A percentile compares a stretch with the other conserved stretches of the same genome.
These are phyloP conservation scores for Petrea volubilis DNA, from an alignment of 257 asterid species.

Conservation along the genomic window DNA sequence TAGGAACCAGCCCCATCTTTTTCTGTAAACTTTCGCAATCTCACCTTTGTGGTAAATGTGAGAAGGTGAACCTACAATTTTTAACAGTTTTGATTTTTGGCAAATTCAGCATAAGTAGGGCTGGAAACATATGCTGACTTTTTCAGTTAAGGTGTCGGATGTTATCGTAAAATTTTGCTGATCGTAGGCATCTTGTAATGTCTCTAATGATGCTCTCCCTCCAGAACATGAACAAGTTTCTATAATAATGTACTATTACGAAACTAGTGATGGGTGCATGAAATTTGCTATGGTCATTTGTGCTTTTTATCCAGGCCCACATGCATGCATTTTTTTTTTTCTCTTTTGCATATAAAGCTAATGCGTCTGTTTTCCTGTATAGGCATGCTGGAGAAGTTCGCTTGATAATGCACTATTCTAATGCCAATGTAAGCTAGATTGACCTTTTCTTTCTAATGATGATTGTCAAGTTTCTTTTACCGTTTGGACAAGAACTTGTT, in stretches of 20 bases:
- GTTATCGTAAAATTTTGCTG: background rate
- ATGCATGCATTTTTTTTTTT: background rate
- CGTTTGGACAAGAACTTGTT: background rate
- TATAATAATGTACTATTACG: background rate
- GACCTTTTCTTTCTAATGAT: background rate
- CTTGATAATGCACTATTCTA: conserved; percentile 78
- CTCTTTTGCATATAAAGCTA: background rate
- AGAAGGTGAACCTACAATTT: background rate
- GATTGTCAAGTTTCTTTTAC: background rate
- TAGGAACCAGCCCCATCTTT: background rate
- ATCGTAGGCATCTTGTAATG: background rate
- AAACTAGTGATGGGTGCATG: background rate
- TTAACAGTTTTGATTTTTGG: background rate
- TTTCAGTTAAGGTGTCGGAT: background rate
- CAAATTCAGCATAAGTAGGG: background rate
- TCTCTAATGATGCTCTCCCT: background rate
- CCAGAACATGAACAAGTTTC: background rate
- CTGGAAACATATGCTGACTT: background rate
- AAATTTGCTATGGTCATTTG: background rate
- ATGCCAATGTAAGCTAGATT: conserved; percentile 55
- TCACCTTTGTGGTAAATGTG: background rate
- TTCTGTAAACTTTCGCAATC: background rate
- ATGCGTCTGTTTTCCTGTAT: conserved; percentile 20
- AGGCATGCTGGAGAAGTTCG: conserved; percentile 94
- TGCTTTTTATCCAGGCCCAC: conserved; percentile 5